These are phyloP conservation scores for Fistulinella prunicolor DNA, from an alignment of 768 basidiomycete genomes.

Conservation along the genomic window DNA sequence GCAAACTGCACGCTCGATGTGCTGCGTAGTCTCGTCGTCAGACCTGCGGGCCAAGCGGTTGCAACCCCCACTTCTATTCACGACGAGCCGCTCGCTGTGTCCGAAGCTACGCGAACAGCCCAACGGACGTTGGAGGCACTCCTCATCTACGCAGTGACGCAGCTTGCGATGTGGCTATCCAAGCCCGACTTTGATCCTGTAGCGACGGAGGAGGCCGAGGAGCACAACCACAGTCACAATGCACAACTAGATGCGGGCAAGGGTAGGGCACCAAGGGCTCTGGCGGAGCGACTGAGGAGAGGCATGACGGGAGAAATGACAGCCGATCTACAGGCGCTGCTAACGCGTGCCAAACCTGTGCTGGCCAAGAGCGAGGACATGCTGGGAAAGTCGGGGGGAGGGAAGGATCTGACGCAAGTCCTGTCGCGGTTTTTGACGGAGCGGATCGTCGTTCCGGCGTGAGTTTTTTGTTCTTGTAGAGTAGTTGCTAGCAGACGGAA, in stretches of 20 bases:
- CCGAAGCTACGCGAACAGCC: conserved; percentile 53
- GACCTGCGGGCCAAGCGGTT: conserved; percentile 56
- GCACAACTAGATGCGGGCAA: conserved; percentile 28
- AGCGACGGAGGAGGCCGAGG: conserved; percentile 45
- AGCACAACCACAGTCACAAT: conserved; percentile 23
- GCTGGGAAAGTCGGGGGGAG: conserved; percentile 37
- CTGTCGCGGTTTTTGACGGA: conserved; percentile 64
- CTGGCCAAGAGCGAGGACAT: conserved; percentile 56
- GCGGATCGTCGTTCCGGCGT: conserved; percentile 45
- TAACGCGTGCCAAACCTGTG: conserved; percentile 63
- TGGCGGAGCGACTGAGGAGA: conserved; percentile 65
- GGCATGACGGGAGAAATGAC: conserved; percentile 83
- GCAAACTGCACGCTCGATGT: conserved; percentile 76
- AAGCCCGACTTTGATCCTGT: conserved; percentile 63
- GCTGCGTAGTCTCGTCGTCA: conserved; percentile 61
- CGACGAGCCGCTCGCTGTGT: conserved; percentile 44
- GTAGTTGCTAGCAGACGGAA: background rate
- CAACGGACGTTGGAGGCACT: conserved; percentile 66
- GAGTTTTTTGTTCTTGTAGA: conserved; percentile 5
- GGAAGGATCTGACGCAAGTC: conserved; percentile 58
- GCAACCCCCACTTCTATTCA: conserved; percentile 32
- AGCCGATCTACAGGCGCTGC: conserved; percentile 61
- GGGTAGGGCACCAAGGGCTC: conserved; percentile 42
- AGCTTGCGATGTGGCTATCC: conserved; percentile 75
- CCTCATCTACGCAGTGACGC: conserved; percentile 68